Evolutionary conservation across 371 early-diverging fungal genomes (phyloP).

Genomic region (Saksenaea vasiformis): DNA sequence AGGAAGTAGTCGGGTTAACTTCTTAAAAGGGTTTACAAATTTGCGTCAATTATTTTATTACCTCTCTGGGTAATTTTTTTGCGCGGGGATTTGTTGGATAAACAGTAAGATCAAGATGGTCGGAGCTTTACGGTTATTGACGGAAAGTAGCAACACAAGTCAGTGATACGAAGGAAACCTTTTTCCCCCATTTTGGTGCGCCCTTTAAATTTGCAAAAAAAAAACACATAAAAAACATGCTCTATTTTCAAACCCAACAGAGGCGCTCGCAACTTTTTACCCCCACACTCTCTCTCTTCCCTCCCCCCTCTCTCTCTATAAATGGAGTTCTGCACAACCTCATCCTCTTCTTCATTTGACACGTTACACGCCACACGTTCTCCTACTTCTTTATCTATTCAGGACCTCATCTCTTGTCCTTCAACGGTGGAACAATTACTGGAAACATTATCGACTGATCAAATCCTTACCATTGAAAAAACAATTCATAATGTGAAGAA

Average conservation of each 20-base stretch:
- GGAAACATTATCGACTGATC: constrained; percentile 36
- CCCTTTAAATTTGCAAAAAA: background rate
- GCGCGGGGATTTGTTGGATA: too few species aligned
- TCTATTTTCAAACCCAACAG: background rate
- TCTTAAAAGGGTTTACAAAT: too few species aligned
- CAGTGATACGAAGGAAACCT: background rate
- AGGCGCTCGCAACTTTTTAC: background rate
- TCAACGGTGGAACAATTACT: constrained; percentile 36
- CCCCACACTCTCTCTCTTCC: background rate
- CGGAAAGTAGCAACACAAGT: too few species aligned
- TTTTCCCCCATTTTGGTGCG: background rate
- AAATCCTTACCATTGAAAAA: constrained; percentile 37
- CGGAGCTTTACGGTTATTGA: background rate
- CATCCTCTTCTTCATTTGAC: constrained; percentile 10
- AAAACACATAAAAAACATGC: background rate
- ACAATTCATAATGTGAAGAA: constrained; percentile 39
- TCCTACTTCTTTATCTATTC: constrained; percentile 33
- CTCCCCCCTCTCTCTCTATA: constrained; percentile 15
- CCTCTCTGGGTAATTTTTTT: too few species aligned
- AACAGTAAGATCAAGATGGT: too few species aligned
- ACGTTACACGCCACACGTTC: constrained; percentile 21
- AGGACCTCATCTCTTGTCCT: constrained; percentile 38
- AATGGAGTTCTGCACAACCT: constrained; percentile 33
- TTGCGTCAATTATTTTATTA: too few species aligned
- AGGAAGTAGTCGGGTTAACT: too few species aligned